Evolutionary conservation across 2,329 filamentous ascomycete genomes (phyloP), one percentile per base, ranked within the genome.

Genomic region (Coleophoma cylindrospora): DNA sequence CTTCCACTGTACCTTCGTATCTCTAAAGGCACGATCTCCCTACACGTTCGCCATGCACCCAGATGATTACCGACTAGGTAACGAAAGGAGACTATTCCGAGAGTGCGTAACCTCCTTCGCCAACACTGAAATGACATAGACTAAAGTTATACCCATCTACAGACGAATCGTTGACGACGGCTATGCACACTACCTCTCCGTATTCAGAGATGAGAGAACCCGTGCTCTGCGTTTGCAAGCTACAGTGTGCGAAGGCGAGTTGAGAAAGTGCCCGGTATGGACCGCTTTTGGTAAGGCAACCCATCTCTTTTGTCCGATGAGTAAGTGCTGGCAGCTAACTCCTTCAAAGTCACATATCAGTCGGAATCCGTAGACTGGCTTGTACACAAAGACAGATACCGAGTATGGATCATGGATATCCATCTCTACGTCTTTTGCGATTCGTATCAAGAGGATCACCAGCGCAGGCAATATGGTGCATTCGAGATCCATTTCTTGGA

Each of bases 391-490:
- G 71, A 70, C 12, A 65, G 64, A 12, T 70, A 72, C 49, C 69
- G 72, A 21, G 65, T 84, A 51, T 74, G 73, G 66, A 64, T 84
- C 2, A 72, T 70, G 34, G 75, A 81, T 52, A 62, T 84, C 14
- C 73, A 80, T 50, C 72, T 79, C 0, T 83, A 82, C 59, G 74
- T 83, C 8, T 84, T 84, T 61, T 80, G 74, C 57, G 66, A 74
- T n/a, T 65, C 70, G 1, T 84, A 84, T 56, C 70, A 72, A 8
- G 73, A 79, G 53, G 70, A 74, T 43, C 76, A 80, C 65, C 74
- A 79, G 4, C 72, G 71, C 45, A 75, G 73, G 43, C 69, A 45
- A 34, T 40, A 57, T 49, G 63, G 61, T 10, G 55, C 59, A 33
- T 66, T 65, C 54, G 63, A 63, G 52, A 49, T 67, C 9, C 50